Conservation (phyloP, 2,329 filamentous ascomycete species). For the Pseudonectria foliicola region DNA sequence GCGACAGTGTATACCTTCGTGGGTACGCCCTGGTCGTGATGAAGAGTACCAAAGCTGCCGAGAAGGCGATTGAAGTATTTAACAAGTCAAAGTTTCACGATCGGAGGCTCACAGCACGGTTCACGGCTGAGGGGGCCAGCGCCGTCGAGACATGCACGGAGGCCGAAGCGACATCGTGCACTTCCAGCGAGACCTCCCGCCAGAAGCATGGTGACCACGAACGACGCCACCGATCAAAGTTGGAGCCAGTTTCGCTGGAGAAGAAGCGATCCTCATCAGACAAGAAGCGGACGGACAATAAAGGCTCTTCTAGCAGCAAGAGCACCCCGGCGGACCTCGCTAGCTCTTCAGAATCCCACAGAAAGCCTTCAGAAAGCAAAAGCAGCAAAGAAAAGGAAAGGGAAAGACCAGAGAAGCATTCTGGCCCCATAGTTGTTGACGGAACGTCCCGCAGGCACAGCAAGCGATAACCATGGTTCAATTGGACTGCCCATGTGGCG, state of each 20-base stretch:
- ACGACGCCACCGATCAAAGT: slow-evolving; percentile 6
- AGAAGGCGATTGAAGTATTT: slow-evolving; percentile 18
- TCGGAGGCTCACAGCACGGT: slow-evolving; percentile 17
- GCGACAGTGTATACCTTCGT: slow-evolving; percentile 15
- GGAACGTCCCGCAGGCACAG: slow-evolving; percentile 10
- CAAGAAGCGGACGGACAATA: slow-evolving; percentile 3
- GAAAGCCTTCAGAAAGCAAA: slow-evolving; percentile 8
- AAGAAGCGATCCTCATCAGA: slow-evolving; percentile 5
- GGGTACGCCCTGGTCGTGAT: slow-evolving; percentile 22
- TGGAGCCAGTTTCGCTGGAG: slow-evolving; percentile 1
- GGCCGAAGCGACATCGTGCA: not conserved
- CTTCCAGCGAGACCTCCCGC: not conserved
- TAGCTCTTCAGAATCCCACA: slow-evolving; percentile 4
- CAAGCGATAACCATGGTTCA: not conserved
- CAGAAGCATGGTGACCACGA: too few relatives aligned
- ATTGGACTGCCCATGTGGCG: not conserved
- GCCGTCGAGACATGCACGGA: slow-evolving; percentile 2
- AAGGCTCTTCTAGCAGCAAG: slow-evolving; percentile 6
- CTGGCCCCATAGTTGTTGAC: slow-evolving; percentile 12
- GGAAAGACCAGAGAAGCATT: not conserved
- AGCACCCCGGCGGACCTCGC: slow-evolving; percentile 1
- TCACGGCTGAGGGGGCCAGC: slow-evolving; percentile 12
- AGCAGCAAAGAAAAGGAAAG: slow-evolving; percentile 2
- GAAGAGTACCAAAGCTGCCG: slow-evolving; percentile 13
- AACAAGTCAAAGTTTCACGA: slow-evolving; percentile 20